Conservation (phyloP, 257 asterid genomes). For the Nicotiana sylvestris region DNA sequence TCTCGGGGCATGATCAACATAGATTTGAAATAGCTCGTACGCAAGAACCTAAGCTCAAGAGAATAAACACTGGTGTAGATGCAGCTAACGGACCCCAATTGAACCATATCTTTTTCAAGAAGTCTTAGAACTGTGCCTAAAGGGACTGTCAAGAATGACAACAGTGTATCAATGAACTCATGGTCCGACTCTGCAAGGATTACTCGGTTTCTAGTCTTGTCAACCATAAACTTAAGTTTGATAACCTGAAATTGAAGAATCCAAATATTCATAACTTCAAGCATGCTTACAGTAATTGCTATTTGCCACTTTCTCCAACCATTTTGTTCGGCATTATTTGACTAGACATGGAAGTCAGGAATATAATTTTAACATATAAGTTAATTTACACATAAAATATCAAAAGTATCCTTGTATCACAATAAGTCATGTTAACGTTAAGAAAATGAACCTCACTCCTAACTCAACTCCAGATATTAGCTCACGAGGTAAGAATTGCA, state of each 20-base stretch:
- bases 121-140: conserved; percentile 6
- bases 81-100: not conserved
- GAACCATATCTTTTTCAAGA: conserved; percentile 5
- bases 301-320: not conserved
- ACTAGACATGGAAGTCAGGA: not conserved
- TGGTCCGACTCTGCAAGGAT: conserved; percentile 9
- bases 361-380: not conserved
- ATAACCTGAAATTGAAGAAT: conserved; percentile 10
- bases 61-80: not conserved
- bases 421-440: not conserved
- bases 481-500: not conserved
- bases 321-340: not conserved
- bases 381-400: not conserved
- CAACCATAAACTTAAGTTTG: conserved; percentile 6
- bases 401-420: not conserved
- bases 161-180: conserved; percentile 9
- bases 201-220: not conserved
- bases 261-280: not conserved
- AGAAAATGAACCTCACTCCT: not conserved
- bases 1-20: conserved; percentile 9
- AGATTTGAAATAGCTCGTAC: not conserved
- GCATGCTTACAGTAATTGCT: not conserved
- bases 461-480: not conserved
- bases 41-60: not conserved
- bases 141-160: conserved; percentile 16